These are phyloP conservation scores for Carnegiea gigantea DNA, from an alignment of 179 eudicot species.

Conservation along the genomic window DNA sequence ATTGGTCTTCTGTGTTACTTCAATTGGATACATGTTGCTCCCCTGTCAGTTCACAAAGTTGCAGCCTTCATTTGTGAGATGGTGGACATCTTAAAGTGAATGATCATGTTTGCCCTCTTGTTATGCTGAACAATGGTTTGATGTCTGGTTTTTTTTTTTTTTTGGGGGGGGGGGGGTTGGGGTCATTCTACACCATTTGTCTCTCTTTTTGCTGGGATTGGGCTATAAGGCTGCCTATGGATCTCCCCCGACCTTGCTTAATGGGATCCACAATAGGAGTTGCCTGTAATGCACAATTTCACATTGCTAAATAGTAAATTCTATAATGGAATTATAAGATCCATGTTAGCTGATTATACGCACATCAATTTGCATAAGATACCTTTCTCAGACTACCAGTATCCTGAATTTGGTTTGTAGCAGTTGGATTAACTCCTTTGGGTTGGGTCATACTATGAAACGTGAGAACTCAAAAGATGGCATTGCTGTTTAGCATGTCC, in stretches of 20 bases:
- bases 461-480: not conserved
- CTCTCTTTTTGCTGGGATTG: not conserved
- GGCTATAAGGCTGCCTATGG: not conserved
- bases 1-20: not conserved
- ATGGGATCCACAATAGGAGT: not conserved
- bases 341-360: not conserved
- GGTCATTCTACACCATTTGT: not conserved
- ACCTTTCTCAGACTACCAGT: constrained; percentile 5
- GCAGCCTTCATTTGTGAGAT: not conserved
- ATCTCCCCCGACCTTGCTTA: not conserved
- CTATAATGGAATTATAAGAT: not conserved
- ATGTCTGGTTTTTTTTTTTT: not conserved
- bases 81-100: not conserved
- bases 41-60: no score
- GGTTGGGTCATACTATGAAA: not conserved
- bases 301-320: no score
- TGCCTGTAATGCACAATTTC: not conserved
- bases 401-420: not conserved
- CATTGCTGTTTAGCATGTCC: not conserved
- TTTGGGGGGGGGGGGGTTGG: no score
- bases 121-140: not conserved
- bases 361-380: not conserved
- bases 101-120: not conserved
- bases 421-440: not conserved
- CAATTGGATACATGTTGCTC: not conserved